Evolutionary conservation across 164 flowering plant genomes (phyloP), one percentile per base, ranked within the genome.

Genomic region (Stephania cephalantha): DNA sequence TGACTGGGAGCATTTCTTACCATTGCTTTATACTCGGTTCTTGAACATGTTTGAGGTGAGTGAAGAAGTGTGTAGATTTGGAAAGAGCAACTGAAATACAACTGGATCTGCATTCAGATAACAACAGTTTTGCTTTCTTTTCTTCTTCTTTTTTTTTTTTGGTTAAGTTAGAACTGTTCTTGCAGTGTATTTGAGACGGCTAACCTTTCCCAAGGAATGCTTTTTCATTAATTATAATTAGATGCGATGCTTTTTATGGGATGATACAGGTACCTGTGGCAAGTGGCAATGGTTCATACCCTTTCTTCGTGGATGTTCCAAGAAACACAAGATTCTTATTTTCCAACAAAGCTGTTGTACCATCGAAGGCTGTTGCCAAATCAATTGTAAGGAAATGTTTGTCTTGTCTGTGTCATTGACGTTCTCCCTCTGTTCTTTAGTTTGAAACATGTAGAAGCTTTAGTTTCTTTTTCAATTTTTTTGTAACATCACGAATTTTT

Each of bases 271-370:
- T 96, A 80, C 99, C 99, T 82, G 94, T 96, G 73, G 98, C 97
- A 79, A 93, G 83, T 87, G 94, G 95, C 77, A 85, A 79, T 86
- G 97, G 92, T 72, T 87, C 95, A 46, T 87, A 87, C 81, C 99
- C 99, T 53, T 96, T 85, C 80, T 83, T 97, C 69, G 82, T 89
- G 65, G 90, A 90, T 89, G 99, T 91, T 82, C 97, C 99, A 3
- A 85, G 97, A 83, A 88, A 93, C 85, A 93, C 94, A 63, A 88
- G 95, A 81, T 96, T 92, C 85, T 92, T 96, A 83, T 96, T 96
- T 82, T 83, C 97, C 69, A 87, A 89, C 81, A 92, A 85, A 79
- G 81, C 87, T 25, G 70, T 71, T 46, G 87, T 91, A 63, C 97
- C 98, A 76, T 83, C 94, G 74, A 92, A 90, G 85, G 91, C 92